Conservation (phyloP, 2,329 filamentous ascomycete genomes). For the Fusarium euwallaceae region DNA sequence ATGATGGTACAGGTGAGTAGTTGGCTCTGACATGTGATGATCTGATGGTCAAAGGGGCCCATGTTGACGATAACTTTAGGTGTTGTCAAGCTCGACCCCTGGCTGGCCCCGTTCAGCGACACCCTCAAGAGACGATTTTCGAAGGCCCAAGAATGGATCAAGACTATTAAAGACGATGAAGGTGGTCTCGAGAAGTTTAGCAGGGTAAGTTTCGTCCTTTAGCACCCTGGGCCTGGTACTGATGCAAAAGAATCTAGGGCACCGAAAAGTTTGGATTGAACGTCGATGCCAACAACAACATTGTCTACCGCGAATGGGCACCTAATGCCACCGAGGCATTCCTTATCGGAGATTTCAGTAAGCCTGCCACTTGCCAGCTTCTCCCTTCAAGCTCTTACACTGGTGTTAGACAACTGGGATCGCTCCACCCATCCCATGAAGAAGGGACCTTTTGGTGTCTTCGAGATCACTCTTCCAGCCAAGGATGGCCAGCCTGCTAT, state of each 20-base stretch:
- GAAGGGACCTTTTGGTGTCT: constrained; percentile 87
- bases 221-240: constrained; percentile 8
- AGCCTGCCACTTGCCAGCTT: constrained; percentile 46
- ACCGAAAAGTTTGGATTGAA: constrained; percentile 90
- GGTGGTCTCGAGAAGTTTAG: constrained; percentile 94
- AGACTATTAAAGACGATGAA: constrained; percentile 83
- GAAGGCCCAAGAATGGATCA: constrained; percentile 88
- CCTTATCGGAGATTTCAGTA: constrained; percentile 95
- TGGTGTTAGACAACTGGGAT: constrained; percentile 82
- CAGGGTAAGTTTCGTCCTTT: constrained; percentile 65
- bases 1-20: constrained; percentile 78
- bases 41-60: constrained; percentile 36
- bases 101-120: constrained; percentile 86
- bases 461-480: constrained; percentile 83
- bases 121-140: constrained; percentile 81
- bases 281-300: constrained; percentile 83
- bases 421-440: constrained; percentile 87
- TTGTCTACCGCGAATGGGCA: constrained; percentile 95
- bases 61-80: constrained; percentile 64
- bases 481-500: constrained; percentile 82
- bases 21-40: constrained; percentile 33
- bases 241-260: constrained; percentile 67
- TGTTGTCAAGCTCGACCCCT: constrained; percentile 89
- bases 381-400: constrained; percentile 44
- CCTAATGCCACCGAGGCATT: constrained; percentile 88